Conservation (phyloP, 2,329 filamentous ascomycete genomes). For the Diaporthe velutina region DNA sequence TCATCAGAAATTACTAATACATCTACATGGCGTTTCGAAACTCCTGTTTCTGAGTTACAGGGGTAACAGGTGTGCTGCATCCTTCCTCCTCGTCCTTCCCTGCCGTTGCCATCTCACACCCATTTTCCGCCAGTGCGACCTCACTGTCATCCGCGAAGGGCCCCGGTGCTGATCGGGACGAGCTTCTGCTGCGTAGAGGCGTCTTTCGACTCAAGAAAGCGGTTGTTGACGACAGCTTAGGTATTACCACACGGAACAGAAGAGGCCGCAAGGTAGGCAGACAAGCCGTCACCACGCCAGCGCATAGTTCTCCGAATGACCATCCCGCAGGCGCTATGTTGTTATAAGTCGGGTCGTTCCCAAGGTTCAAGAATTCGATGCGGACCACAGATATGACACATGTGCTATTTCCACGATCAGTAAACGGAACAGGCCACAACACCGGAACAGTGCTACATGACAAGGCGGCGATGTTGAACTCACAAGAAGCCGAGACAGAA, state of each 20-base stretch:
- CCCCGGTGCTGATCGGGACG: background rate
- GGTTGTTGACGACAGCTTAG: background rate
- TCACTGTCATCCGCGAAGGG: background rate
- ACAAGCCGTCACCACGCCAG: slow-evolving; percentile 27
- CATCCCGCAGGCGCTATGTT: slow-evolving; percentile 20
- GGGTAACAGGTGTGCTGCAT: background rate
- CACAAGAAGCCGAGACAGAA: slow-evolving; percentile 38
- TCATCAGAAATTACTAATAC: background rate
- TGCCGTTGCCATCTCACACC: background rate
- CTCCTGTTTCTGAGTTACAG: background rate
- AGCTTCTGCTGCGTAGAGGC: background rate
- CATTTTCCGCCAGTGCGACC: background rate
- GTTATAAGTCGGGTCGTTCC: slow-evolving; percentile 21
- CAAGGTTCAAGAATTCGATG: slow-evolving; percentile 23
- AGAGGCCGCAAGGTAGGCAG: slow-evolving; percentile 41
- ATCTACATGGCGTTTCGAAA: slow-evolving; percentile 26
- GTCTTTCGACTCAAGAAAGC: slow-evolving; percentile 11
- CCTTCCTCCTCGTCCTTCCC: slow-evolving; percentile 4
- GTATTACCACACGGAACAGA: background rate
- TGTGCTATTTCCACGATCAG: background rate
- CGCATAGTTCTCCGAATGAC: slow-evolving; percentile 29
- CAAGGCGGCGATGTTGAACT: background rate
- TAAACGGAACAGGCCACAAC: background rate
- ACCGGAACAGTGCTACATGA: too few species aligned
- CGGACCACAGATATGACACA: slow-evolving; percentile 26